Evolutionary conservation across 805 yeast genomes (phyloP), one percentile per base, ranked within the genome.

Genomic region (Candida chauliodis): DNA sequence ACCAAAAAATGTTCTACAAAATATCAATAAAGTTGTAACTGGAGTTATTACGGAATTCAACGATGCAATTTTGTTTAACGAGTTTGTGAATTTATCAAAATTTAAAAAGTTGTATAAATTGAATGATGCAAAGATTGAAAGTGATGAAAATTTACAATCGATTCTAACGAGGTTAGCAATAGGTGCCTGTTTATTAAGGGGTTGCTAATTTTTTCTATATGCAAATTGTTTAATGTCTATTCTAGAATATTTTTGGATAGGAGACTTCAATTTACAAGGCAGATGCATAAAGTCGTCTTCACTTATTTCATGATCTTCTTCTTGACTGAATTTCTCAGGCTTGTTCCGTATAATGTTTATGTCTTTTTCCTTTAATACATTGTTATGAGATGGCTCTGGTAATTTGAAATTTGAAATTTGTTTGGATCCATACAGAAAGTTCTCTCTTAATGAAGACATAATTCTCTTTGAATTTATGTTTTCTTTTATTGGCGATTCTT

Each of bases 131-230:
- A 51, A 39, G n/a, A 25, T 50, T 10, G 36, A 41, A 3, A 49
- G 45, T n/a, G 38, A 29, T 11, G 8, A 10, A 11, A 36, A 48
- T 5, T 22, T 40, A 18, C 64, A 60, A 36, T 43, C 36, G 5
- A 38, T 47, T 6, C 43, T 73, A 4, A 67, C 76, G 3, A 59
- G 71, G 36, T 61, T 69, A 28, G 63, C 69, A 5, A 69, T 76
- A 5, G 70, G 71, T 37, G 66, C 75, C 3, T 73, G 77, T 42
- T 66, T 71, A 35, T 47, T 75, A 39, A 60, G 81, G 51, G 81
- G 81, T 4, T 49, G 44, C 24, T 61, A 50, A 19, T 18, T 8
- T 15, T 34, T 32, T 19, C 19, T 31, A 33, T 30, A 40, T 36
- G 43, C 43, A 36, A 40, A 40, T 29, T 36, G 40, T 33, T 33